A percentile compares a stretch with the other conserved stretches of the same genome.
Conservation (phyloP, 1,284 basidiomycete species). For the Tylopilus orsonianus region DNA sequence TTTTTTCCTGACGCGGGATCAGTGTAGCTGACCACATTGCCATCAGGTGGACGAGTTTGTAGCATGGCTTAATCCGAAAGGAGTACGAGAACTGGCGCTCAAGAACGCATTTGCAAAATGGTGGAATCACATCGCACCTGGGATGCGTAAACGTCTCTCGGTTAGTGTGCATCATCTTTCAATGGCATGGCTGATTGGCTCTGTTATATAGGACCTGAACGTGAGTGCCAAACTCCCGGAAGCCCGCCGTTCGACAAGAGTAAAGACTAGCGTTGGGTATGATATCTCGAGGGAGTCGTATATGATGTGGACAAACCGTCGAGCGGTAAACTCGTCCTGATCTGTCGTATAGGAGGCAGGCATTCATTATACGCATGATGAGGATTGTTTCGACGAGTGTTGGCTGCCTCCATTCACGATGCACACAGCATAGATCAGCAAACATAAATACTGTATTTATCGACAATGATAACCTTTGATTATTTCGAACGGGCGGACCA, state of each 20-base stretch:
- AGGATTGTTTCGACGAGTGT: slow-evolving; percentile 9
- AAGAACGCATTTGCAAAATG: slow-evolving; percentile 81
- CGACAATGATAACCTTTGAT: background rate
- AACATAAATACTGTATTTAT: slow-evolving; percentile 20
- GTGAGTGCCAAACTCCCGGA: slow-evolving; percentile 68
- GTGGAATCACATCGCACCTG: slow-evolving; percentile 82
- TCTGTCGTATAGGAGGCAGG: background rate
- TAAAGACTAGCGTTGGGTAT: slow-evolving; percentile 53
- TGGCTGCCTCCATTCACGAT: slow-evolving; percentile 5
- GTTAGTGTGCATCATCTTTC: slow-evolving; percentile 44
- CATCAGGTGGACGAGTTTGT: slow-evolving; percentile 77
- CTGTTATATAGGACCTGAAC: slow-evolving; percentile 56
- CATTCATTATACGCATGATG: background rate
- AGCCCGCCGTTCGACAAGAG: slow-evolving; percentile 73
- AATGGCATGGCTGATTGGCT: slow-evolving; percentile 7
- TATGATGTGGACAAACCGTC: slow-evolving; percentile 81
- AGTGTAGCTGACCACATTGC: slow-evolving; percentile 16
- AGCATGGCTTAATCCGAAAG: slow-evolving; percentile 90
- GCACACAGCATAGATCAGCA: slow-evolving; percentile 23
- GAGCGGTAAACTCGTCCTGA: slow-evolving; percentile 46
- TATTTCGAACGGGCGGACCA: slow-evolving; percentile 12
- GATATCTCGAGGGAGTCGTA: slow-evolving; percentile 76
- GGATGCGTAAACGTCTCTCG: slow-evolving; percentile 72
- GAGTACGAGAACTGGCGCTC: slow-evolving; percentile 82
- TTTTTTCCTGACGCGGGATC: background rate